Base-by-base conservation (phyloP, 176 grass and related monocot species). In the Bromus sterilis region DNA sequence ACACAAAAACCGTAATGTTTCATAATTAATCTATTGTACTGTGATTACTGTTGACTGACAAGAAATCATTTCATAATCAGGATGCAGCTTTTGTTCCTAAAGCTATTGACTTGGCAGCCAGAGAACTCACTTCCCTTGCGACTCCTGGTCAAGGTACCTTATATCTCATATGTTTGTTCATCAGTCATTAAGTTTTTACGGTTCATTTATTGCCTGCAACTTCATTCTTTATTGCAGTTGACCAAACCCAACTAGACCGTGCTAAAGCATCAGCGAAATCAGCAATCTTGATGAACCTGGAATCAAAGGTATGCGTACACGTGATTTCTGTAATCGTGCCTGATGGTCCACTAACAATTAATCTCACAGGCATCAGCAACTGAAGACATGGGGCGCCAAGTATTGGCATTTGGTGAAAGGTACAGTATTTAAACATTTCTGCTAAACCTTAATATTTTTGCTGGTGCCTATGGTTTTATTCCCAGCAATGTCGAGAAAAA, bases 361-460 rank as follows among this genome's bases (percentile, higher is more conserved):
- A 30, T 75, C 43, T 83, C 15, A 11, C 79, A 95, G 97, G 85
- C 78, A 37, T 84, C 89, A 80, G 29, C 76, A 76, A 91, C 89
- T 67, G 89, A 95, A 87, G 89, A 99, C 63, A 95, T 95, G 53
- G 93, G 91, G 46, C 80, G 82, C 12, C 93, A 99, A 77, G 75
- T 95, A 81, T 82, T 96, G 89, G 90, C 93, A 82, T 93, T 91
- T 49, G 93, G 97, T 53, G 97, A 99, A 88, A 95, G 91, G 97
- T 96, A 93, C 5, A 58, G 6, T 69, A 13, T 64, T 84, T 25
- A 59, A 56, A 73, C 44, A 73, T 48, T 33, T 87, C 12, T 72
- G 66, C 20, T 84, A 16, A 41, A 55, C 29, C 28, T 30, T 31
- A 48, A 65, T 68, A 16, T 80, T 79, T 75, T 68, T 2, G 4